phyloP scores from a whole-genome alignment of 495 filamentous ascomycete genomes.

The Penicillium soppii region DNA sequence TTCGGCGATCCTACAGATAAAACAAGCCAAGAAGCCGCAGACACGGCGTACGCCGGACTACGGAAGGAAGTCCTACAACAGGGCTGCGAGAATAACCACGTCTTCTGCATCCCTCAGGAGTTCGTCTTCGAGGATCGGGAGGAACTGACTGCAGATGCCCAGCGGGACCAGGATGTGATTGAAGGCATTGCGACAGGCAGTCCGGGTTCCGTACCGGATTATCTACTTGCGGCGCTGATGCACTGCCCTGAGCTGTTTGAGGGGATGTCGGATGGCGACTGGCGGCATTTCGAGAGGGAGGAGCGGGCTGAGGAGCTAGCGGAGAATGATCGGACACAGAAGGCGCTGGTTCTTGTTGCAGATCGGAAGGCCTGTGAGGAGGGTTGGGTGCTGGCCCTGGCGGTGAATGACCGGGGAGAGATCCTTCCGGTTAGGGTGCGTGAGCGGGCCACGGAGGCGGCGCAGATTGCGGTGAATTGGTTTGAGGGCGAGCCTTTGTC shows the following conservation, averaged over 20 bases:
- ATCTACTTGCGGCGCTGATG: constrained; percentile 11
- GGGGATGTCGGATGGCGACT: constrained; percentile 1
- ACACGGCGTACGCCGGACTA: constrained; percentile 4
- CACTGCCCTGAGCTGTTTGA: constrained; percentile 17
- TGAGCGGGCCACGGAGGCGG: background rate
- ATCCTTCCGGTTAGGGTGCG: constrained; percentile 14
- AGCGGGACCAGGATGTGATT: background rate
- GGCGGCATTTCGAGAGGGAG: background rate
- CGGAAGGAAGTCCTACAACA: background rate
- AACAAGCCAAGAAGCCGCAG: constrained; percentile 5
- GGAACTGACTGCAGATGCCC: background rate
- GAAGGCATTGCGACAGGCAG: constrained; percentile 5
- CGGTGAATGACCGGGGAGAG: constrained; percentile 12
- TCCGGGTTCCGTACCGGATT: constrained; percentile 6
- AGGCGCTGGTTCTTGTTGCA: constrained; percentile 10
- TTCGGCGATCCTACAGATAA: constrained; percentile 5
- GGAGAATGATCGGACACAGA: constrained; percentile 1
- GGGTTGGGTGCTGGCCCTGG: constrained; percentile 16
- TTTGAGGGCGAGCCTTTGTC: constrained; percentile 8
- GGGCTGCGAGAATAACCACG: background rate
- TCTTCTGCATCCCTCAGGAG: background rate
- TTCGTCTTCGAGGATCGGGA: constrained; percentile 9
- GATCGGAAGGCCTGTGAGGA: constrained; percentile 21
- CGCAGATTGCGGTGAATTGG: constrained; percentile 6
- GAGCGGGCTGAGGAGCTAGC: background rate